Percentiles rank a stretch among this genome's conserved stretches.
These are phyloP conservation scores for Massarina eburnea DNA, from an alignment of 2,329 filamentous ascomycete species.

Conservation along the genomic window DNA sequence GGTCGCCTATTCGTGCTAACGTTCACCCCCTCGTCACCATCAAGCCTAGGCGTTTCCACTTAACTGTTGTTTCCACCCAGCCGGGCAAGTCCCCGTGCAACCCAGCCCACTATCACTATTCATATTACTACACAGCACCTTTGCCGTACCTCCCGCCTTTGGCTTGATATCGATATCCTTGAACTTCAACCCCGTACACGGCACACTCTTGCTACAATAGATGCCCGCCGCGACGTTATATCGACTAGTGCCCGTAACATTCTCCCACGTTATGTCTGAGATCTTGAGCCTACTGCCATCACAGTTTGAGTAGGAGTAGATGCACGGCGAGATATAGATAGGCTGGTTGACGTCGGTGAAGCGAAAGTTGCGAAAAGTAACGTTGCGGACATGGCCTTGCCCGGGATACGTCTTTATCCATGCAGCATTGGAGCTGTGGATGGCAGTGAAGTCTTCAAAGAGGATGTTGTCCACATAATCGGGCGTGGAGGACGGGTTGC, in stretches of 20 bases:
- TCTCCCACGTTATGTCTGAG: conserved; percentile 52
- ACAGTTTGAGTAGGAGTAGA: conserved; percentile 41
- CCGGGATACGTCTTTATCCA: conserved; percentile 41
- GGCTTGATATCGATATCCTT: conserved; percentile 50
- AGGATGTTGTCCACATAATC: conserved; percentile 57
- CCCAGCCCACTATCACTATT: conserved; percentile 27
- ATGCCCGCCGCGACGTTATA: conserved; percentile 54
- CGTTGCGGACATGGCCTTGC: conserved; percentile 46
- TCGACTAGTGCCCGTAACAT: conserved; percentile 52
- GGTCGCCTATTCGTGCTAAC: too few relatives aligned
- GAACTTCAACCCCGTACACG: conserved; percentile 51
- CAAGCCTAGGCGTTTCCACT: conserved; percentile 21
- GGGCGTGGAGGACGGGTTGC: conserved; percentile 58
- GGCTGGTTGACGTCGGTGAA: conserved; percentile 49
- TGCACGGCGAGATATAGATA: conserved; percentile 53
- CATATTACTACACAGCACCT: conserved; percentile 29
- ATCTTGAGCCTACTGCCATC: conserved; percentile 39
- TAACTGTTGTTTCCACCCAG: conserved; percentile 27
- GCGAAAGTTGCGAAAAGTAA: conserved; percentile 47
- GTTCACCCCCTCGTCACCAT: not conserved
- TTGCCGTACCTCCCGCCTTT: conserved; percentile 22
- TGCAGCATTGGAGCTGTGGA: conserved; percentile 28
- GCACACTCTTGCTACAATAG: conserved; percentile 40
- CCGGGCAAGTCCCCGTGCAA: conserved; percentile 29
- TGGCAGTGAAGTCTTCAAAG: conserved; percentile 39